Conservation (phyloP, 1,284 basidiomycete genomes). For the Crocinoboletus sp. region DNA sequence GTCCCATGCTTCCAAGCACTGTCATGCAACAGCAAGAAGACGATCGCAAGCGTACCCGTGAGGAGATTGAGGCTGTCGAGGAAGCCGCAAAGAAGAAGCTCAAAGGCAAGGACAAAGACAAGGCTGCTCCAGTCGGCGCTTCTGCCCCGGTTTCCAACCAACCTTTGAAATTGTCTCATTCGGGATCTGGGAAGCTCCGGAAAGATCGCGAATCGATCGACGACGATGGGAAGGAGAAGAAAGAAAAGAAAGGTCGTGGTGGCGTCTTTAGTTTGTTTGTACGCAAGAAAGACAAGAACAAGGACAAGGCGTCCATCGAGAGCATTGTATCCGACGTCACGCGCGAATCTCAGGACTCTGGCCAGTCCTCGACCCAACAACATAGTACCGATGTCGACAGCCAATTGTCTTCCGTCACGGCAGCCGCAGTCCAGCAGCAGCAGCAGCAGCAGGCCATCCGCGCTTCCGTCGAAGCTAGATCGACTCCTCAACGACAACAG, state of each 20-base stretch:
- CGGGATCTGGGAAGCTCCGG: conserved; percentile 51
- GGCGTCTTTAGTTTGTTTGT: conserved; percentile 73
- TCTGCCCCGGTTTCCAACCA: conserved; percentile 32
- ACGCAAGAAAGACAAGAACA: conserved; percentile 74
- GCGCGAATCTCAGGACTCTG: conserved; percentile 34
- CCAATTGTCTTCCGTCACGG: conserved; percentile 43
- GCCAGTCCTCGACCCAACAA: conserved; percentile 40
- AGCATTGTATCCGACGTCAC: conserved; percentile 46
- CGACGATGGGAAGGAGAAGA: conserved; percentile 57
- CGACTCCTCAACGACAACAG: conserved; percentile 26
- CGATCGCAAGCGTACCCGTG: conserved; percentile 52
- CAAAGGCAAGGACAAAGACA: conserved; percentile 32
- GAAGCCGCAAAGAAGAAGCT: conserved; percentile 55
- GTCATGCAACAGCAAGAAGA: conserved; percentile 52
- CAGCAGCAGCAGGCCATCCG: conserved; percentile 35
- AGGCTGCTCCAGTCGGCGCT: conserved; percentile 35
- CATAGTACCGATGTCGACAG: conserved; percentile 29
- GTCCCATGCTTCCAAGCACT: conserved; percentile 43
- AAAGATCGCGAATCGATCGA: conserved; percentile 55
- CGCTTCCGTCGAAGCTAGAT: conserved; percentile 25
- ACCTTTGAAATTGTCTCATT: conserved; percentile 24
- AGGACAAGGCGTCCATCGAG: conserved; percentile 49
- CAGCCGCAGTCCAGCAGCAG: conserved; percentile 52
- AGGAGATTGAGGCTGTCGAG: conserved; percentile 55
- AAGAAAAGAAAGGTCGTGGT: conserved; percentile 58